phyloP scores from a whole-genome alignment of 1,284 basidiomycete genomes.

The Fomitiporia mediterranea region DNA sequence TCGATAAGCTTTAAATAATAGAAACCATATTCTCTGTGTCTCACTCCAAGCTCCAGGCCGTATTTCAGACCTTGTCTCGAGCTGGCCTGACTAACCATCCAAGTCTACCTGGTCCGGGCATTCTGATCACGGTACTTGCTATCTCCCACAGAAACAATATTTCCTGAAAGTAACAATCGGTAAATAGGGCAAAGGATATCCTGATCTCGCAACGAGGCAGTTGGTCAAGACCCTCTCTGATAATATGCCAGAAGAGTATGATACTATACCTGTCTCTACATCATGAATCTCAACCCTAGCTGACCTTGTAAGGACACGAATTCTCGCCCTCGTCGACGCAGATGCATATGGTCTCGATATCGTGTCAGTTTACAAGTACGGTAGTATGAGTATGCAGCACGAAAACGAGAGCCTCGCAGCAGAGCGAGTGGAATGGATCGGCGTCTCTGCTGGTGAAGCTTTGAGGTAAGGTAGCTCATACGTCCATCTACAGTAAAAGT shows the following conservation, averaged over 20 bases:
- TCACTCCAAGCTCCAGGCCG: conserved; percentile 50
- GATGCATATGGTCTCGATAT: conserved; percentile 91
- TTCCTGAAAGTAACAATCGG: neutral
- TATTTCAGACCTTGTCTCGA: conserved; percentile 78
- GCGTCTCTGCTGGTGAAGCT: conserved; percentile 69
- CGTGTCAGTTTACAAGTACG: conserved; percentile 77
- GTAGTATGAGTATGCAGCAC: conserved; percentile 58
- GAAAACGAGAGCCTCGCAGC: conserved; percentile 62
- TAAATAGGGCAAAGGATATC: conserved; percentile 89
- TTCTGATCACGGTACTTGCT: conserved; percentile 61
- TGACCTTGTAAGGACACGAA: conserved; percentile 48
- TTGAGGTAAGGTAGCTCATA: conserved; percentile 37
- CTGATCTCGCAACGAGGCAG: conserved; percentile 84
- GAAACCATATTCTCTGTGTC: neutral
- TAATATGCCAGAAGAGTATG: conserved; percentile 49
- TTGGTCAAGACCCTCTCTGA: conserved; percentile 69
- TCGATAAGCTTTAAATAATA: conserved; percentile 25
- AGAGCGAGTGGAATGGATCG: conserved; percentile 70
- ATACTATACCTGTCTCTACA: conserved; percentile 1
- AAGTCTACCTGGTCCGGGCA: conserved; percentile 50
- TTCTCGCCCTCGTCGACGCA: conserved; percentile 80
- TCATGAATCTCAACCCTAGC: neutral
- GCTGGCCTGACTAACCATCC: conserved; percentile 46
- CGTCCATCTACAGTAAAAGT: conserved; percentile 6
- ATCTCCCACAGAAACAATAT: neutral